Percentiles rank a stretch among this genome's conserved stretches.
phyloP scores from a whole-genome alignment of 2,329 filamentous ascomycete species.

The Pseudogymnoascus pannorum region DNA sequence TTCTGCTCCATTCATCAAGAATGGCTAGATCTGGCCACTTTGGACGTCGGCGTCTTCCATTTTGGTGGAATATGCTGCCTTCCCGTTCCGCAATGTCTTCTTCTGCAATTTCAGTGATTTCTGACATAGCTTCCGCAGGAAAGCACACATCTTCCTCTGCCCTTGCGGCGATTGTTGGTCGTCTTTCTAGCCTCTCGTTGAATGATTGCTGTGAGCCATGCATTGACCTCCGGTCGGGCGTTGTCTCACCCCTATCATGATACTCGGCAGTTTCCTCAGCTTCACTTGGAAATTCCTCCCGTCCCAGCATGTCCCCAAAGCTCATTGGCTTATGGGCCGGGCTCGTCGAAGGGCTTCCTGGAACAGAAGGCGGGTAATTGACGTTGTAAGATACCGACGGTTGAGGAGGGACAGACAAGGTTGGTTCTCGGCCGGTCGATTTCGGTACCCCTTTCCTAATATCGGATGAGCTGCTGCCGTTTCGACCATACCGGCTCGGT shows the following conservation, averaged over 20 bases:
- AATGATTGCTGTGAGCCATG: neutral
- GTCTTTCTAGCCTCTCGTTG: constrained; percentile 29
- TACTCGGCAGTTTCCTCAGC: neutral
- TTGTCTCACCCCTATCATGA: neutral
- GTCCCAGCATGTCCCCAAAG: constrained; percentile 64
- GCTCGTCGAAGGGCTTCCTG: constrained; percentile 51
- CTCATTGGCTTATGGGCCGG: constrained; percentile 44
- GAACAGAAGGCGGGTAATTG: constrained; percentile 63
- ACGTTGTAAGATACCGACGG: constrained; percentile 44
- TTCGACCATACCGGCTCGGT: constrained; percentile 34
- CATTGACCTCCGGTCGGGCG: constrained; percentile 33
- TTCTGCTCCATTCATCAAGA: constrained; percentile 80
- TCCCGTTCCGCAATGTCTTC: constrained; percentile 56
- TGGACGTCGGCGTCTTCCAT: constrained; percentile 47
- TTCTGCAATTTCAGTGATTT: constrained; percentile 74
- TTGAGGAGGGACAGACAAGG: neutral
- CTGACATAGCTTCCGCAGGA: constrained; percentile 69
- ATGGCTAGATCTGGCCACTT: constrained; percentile 82
- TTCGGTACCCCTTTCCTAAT: constrained; percentile 29
- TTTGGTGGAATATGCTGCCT: constrained; percentile 30
- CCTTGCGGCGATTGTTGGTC: constrained; percentile 53
- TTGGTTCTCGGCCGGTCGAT: neutral
- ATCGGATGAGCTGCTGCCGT: constrained; percentile 36
- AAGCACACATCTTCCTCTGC: constrained; percentile 91
- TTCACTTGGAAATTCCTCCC: constrained; percentile 48